Conservation (phyloP, 108 stramenopile genomes). For the Nitzschia sp. region DNA sequence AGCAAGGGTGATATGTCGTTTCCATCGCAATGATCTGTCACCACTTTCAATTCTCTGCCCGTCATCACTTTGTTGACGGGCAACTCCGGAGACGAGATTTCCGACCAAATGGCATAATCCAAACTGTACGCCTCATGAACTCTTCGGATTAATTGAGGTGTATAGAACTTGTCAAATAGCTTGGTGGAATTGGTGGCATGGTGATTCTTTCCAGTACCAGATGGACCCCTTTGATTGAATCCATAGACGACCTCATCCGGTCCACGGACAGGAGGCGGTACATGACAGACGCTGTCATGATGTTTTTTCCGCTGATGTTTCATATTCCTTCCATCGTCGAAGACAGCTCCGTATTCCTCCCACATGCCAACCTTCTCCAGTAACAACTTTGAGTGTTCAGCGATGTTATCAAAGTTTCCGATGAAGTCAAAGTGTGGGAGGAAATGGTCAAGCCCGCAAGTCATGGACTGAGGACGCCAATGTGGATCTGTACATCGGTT, state of each 20-base stretch:
- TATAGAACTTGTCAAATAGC: constrained; percentile 2
- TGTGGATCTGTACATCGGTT: constrained; percentile 52
- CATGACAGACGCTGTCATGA: neutral
- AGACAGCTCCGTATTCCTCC: constrained; percentile 42
- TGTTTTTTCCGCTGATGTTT: neutral
- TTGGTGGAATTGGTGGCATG: constrained; percentile 9
- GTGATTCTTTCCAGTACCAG: constrained; percentile 6
- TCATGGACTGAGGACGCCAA: constrained; percentile 47
- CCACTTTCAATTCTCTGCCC: constrained; percentile 13
- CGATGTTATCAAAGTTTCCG: constrained; percentile 40
- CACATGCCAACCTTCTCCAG: constrained; percentile 49
- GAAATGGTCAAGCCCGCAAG: constrained; percentile 45
- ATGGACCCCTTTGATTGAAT: constrained; percentile 17
- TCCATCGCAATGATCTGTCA: constrained; percentile 7
- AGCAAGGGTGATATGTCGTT: no score
- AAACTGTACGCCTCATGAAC: constrained; percentile 8
- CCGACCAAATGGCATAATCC: constrained; percentile 19
- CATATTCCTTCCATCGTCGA: constrained; percentile 7
- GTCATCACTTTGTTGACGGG: neutral
- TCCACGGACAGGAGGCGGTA: neutral
- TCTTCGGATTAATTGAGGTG: constrained; percentile 4
- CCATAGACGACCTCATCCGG: neutral
- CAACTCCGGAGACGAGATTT: constrained; percentile 8
- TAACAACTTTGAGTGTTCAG: constrained; percentile 42
- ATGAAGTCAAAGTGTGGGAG: constrained; percentile 50